These are phyloP conservation scores for Stenocarpella maydis DNA, from an alignment of 2,329 filamentous ascomycete genomes.

Conservation along the genomic window DNA sequence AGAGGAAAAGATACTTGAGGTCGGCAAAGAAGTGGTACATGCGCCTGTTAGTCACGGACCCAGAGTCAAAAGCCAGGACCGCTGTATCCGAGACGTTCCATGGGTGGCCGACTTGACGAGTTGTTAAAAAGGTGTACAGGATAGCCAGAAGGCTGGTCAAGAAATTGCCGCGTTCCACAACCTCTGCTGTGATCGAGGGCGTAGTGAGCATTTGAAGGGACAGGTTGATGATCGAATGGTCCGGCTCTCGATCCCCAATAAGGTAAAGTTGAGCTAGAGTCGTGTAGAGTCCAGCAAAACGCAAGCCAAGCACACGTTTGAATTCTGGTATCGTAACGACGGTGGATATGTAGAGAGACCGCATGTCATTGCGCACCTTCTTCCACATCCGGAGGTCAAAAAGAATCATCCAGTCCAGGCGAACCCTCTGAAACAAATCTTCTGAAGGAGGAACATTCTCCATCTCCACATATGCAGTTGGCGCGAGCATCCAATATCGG, in stretches of 20 bases:
- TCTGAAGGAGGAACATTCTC: constrained; percentile 76
- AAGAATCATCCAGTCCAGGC: constrained; percentile 91
- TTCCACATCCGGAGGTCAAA: constrained; percentile 98
- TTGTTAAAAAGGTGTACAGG: constrained; percentile 95
- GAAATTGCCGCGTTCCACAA: constrained; percentile 95
- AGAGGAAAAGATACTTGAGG: constrained; percentile 88
- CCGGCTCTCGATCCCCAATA: constrained; percentile 93
- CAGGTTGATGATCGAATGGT: constrained; percentile 98
- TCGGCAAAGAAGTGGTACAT: constrained; percentile 99
- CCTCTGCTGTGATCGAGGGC: constrained; percentile 93
- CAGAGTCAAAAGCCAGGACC: constrained; percentile 90
- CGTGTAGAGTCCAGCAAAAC: constrained; percentile 96
- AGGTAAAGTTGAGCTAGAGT: constrained; percentile 92
- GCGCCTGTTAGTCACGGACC: constrained; percentile 91
- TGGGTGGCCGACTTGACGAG: constrained; percentile 92
- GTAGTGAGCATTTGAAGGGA: constrained; percentile 97
- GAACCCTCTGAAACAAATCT: constrained; percentile 87
- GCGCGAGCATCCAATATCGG: constrained; percentile 86
- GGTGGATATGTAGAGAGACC: constrained; percentile 94
- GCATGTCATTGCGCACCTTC: constrained; percentile 86
- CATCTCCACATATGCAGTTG: constrained; percentile 70
- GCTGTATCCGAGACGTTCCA: constrained; percentile 87
- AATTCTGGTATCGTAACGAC: constrained; percentile 96
- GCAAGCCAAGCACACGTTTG: constrained; percentile 89
- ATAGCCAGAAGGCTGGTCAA: constrained; percentile 95